These are phyloP conservation scores for Galeopsis tetrahit DNA, from an alignment of 257 asterid genomes.

Conservation along the genomic window DNA sequence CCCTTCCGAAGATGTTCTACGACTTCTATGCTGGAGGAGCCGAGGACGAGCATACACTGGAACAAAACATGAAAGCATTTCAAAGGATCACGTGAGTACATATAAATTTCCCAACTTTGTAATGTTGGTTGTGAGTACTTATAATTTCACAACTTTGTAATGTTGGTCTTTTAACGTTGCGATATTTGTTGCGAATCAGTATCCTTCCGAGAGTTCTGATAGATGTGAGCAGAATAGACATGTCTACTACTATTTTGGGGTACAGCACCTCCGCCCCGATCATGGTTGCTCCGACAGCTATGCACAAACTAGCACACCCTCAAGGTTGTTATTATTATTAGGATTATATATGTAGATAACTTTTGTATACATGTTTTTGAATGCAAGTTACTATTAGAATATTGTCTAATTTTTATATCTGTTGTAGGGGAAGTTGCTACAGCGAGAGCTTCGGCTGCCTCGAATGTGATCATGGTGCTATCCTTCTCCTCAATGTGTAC, in stretches of 20 bases:
- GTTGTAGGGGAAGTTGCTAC: conserved; percentile 69
- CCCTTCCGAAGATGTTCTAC: conserved; percentile 70
- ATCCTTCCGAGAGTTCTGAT: conserved; percentile 61
- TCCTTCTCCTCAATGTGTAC: conserved; percentile 61
- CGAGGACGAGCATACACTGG: conserved; percentile 66
- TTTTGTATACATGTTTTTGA: neutral
- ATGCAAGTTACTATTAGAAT: neutral
- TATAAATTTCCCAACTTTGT: neutral
- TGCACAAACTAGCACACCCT: conserved; percentile 62
- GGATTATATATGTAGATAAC: neutral
- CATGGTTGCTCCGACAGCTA: conserved; percentile 58
- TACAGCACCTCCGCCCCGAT: conserved; percentile 55
- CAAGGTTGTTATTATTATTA: conserved; percentile 56
- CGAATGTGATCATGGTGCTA: conserved; percentile 63
- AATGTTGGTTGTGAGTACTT: conserved; percentile 33
- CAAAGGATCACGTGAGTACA: conserved; percentile 47
- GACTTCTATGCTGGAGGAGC: conserved; percentile 68
- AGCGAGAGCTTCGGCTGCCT: conserved; percentile 63
- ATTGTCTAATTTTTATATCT: conserved; percentile 24
- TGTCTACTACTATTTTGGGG: conserved; percentile 54
- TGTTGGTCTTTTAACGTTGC: neutral
- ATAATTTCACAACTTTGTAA: neutral
- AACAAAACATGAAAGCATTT: conserved; percentile 61
- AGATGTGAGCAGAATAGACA: conserved; percentile 60
- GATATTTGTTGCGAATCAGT: conserved; percentile 32